These are phyloP conservation scores for Chionographis japonica DNA, from an alignment of 106 monocot species.

Conservation along the genomic window DNA sequence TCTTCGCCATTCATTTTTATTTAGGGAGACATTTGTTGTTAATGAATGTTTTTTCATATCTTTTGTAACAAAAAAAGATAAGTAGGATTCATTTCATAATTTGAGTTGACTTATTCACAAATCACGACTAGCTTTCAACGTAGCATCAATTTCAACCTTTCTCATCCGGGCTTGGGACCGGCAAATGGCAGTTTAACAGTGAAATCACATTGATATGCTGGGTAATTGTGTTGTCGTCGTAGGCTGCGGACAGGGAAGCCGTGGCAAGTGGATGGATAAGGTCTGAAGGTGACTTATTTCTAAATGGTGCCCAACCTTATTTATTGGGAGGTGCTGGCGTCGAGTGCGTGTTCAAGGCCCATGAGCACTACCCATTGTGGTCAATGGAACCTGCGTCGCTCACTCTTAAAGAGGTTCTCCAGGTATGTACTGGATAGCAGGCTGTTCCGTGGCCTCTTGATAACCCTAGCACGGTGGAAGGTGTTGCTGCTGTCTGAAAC, in stretches of 20 bases:
- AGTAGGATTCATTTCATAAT: no score
- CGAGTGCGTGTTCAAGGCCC: slow-evolving; percentile 42
- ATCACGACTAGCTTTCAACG: no score
- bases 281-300: slow-evolving; percentile 64
- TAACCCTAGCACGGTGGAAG: neutral
- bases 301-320: slow-evolving; percentile 42
- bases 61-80: no score
- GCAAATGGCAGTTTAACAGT: no score
- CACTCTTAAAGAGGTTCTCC: slow-evolving; percentile 56
- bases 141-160: no score
- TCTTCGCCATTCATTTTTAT: no score
- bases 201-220: no score
- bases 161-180: no score
- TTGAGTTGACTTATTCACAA: no score
- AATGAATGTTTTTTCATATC: no score
- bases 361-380: slow-evolving; percentile 56
- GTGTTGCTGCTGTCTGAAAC: no score
- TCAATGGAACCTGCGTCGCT: slow-evolving; percentile 57
- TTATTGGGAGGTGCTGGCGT: slow-evolving; percentile 27
- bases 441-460: slow-evolving; percentile 32
- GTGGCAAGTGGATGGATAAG: slow-evolving; percentile 41
- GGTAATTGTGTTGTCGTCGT: slow-evolving; percentile 5
- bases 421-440: slow-evolving; percentile 63
- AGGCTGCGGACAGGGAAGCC: slow-evolving; percentile 57
- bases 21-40: no score